These are phyloP conservation scores for Pseudocercospora fijiensis DNA, from an alignment of 2,329 filamentous ascomycete genomes.

Conservation along the genomic window DNA sequence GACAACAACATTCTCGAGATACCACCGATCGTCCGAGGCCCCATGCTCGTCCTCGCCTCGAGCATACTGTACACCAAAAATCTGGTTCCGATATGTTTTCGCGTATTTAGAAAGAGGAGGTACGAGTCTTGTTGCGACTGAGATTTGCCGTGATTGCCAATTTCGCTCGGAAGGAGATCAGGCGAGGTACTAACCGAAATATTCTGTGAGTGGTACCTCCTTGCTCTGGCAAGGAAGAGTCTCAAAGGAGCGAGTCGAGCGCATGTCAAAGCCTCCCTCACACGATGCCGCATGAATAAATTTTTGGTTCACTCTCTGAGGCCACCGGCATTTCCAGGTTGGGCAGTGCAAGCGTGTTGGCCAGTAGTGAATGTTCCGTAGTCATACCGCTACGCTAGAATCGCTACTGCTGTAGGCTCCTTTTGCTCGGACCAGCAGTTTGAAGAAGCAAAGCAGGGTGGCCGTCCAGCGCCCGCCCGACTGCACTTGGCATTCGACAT, in stretches of 20 bases:
- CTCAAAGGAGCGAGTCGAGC: no score
- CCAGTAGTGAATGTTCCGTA: not conserved
- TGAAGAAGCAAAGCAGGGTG: not conserved
- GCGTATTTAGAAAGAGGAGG: not conserved
- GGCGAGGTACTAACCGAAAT: not conserved
- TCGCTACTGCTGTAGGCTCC: not conserved
- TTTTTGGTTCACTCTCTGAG: not conserved
- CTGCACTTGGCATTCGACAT: not conserved
- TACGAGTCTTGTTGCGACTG: not conserved
- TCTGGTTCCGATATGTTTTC: not conserved
- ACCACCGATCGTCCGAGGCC: not conserved
- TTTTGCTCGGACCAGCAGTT: conserved; percentile 3
- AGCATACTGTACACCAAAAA: not conserved
- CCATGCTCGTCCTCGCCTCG: not conserved
- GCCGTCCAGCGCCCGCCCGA: not conserved
- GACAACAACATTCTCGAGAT: not conserved
- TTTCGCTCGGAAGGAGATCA: not conserved
- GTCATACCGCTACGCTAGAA: not conserved
- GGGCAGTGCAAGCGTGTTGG: not conserved
- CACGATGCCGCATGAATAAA: no score
- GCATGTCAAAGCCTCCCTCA: no score
- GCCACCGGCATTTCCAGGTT: not conserved
- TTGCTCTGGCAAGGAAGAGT: no score
- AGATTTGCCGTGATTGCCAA: conserved; percentile 4
- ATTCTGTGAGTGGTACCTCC: no score